Evolutionary conservation across 768 basidiomycete species (phyloP).

Genomic region (Lentinula raphanica): DNA sequence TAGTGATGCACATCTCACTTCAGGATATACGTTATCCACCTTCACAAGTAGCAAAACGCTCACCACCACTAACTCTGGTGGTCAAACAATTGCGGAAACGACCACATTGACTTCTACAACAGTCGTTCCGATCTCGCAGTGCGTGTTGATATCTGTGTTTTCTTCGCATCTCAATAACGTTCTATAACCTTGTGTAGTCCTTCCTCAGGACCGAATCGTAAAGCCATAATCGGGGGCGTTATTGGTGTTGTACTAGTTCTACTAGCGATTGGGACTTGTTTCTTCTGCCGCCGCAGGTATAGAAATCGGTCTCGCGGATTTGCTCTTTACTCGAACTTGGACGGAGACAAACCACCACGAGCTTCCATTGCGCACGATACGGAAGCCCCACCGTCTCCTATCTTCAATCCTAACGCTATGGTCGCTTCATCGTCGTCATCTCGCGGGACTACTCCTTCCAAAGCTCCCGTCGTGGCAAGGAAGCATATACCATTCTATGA

Average conservation of each 20-base stretch:
- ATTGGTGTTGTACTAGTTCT: not conserved
- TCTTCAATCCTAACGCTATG: constrained; percentile 4
- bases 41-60: not conserved
- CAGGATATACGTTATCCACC: not conserved
- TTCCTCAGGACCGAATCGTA: not conserved
- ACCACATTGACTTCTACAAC: not conserved
- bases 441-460: not conserved
- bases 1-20: too few relatives aligned
- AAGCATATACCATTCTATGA: not conserved
- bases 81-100: not conserved
- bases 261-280: not conserved
- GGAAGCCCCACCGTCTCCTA: not conserved
- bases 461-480: not conserved
- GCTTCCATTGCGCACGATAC: not conserved
- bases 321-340: not conserved
- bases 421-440: not conserved
- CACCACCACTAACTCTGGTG: not conserved
- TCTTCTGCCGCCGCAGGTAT: not conserved
- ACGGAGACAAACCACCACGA: constrained; percentile 1
- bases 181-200: not conserved
- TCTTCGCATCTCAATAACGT: not conserved
- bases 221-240: not conserved
- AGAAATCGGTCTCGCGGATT: not conserved
- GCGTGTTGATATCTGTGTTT: not conserved
- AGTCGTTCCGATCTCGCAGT: not conserved